phyloP scores from a whole-genome alignment of 176 grass and related monocot species.

The Paspalum vaginatum region DNA sequence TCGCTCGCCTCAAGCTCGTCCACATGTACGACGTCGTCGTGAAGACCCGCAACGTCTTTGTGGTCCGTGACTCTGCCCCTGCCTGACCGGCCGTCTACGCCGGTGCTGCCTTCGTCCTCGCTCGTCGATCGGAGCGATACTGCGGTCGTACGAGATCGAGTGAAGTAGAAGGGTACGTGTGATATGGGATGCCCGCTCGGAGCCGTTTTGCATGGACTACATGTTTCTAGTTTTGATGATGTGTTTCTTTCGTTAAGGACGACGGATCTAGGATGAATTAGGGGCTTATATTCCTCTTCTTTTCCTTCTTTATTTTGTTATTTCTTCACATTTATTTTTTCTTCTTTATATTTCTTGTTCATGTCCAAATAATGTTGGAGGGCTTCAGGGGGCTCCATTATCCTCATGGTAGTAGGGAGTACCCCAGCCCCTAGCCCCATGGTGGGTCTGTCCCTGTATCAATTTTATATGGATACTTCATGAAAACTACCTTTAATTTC shows the following conservation, averaged over 20 bases:
- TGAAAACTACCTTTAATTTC: background rate
- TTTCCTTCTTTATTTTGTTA: too few species aligned
- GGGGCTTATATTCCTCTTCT: too few species aligned
- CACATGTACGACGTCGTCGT: constrained; percentile 95
- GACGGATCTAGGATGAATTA: too few species aligned
- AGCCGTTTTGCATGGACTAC: constrained; percentile 6
- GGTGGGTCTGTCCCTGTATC: background rate
- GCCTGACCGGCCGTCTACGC: background rate
- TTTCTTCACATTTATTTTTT: too few species aligned
- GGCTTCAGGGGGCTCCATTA: too few species aligned
- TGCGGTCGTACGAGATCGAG: background rate
- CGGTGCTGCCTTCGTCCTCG: too few species aligned
- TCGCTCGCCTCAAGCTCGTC: constrained; percentile 61
- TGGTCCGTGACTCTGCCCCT: constrained; percentile 63
- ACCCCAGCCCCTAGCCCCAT: too few species aligned
- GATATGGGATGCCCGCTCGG: background rate
- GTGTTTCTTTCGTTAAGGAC: background rate
- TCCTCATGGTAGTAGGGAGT: too few species aligned
- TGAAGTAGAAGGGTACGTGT: background rate
- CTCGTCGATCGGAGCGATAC: background rate
- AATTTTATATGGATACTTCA: background rate
- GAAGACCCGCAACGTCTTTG: constrained; percentile 82
- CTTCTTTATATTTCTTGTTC: too few species aligned
- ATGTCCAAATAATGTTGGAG: too few species aligned
- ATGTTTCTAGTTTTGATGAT: background rate